Percentiles rank a stretch among this genome's conserved stretches.
These are phyloP conservation scores for Pleurotus platypus DNA, from an alignment of 768 basidiomycete species.

Conservation along the genomic window DNA sequence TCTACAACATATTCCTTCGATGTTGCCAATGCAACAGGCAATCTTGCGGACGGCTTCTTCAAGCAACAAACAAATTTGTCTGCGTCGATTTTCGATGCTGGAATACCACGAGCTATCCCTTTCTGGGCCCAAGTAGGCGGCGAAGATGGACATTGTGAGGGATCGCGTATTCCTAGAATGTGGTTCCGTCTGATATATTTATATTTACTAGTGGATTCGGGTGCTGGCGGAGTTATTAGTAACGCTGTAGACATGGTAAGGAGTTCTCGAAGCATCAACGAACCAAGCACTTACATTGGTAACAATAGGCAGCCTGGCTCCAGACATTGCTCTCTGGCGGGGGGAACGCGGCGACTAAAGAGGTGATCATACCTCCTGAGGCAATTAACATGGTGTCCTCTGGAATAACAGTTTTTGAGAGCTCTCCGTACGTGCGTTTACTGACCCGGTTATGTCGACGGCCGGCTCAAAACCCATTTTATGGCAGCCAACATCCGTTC, in stretches of 20 bases:
- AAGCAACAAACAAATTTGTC: slow-evolving; percentile 16
- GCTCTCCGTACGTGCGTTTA: slow-evolving; percentile 14
- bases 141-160: slow-evolving; percentile 20
- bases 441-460: background rate
- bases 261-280: background rate
- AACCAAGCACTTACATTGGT: background rate
- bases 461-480: too few relatives aligned
- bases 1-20: slow-evolving; percentile 23
- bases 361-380: slow-evolving; percentile 19
- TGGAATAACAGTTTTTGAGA: slow-evolving; percentile 16
- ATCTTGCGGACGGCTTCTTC: slow-evolving; percentile 20
- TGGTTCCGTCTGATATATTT: background rate
- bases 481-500: slow-evolving; percentile 17
- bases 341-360: slow-evolving; percentile 16
- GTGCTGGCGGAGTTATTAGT: slow-evolving; percentile 25
- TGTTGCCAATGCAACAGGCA: slow-evolving; percentile 20
- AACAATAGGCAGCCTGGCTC: slow-evolving; percentile 23
- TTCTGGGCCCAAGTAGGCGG: slow-evolving; percentile 17
- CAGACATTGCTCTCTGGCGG: slow-evolving; percentile 24
- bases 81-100: slow-evolving; percentile 17
- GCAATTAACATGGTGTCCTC: slow-evolving; percentile 19
- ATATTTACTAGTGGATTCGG: slow-evolving; percentile 16
- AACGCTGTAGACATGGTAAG: slow-evolving; percentile 23
- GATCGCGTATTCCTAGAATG: background rate
- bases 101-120: slow-evolving; percentile 15